phyloP scores from a whole-genome alignment of 2,329 filamentous ascomycete species.

The Diaporthe sp. region DNA sequence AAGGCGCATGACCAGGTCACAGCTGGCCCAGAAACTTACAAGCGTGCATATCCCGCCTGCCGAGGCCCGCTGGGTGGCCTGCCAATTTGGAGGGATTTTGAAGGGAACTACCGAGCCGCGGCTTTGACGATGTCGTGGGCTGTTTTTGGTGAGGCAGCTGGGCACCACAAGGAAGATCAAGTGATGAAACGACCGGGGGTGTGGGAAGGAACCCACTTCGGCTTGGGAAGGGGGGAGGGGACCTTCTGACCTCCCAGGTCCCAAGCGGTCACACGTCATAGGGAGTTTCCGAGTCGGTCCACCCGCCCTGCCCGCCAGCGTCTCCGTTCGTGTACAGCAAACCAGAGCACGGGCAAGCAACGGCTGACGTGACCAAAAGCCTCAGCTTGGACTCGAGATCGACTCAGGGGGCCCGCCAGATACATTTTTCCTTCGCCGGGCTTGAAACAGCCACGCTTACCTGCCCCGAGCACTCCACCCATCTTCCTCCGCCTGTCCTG shows the following conservation, averaged over 20 bases:
- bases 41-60: slow-evolving; percentile 25
- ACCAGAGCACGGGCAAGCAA: not conserved
- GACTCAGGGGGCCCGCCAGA: slow-evolving; percentile 13
- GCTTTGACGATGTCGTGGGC: not conserved
- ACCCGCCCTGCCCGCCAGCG: not conserved
- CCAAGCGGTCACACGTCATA: slow-evolving; percentile 11
- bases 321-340: not conserved
- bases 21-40: slow-evolving; percentile 16
- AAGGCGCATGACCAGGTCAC: slow-evolving; percentile 31
- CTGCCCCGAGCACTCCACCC: not conserved
- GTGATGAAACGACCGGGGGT: slow-evolving; percentile 24
- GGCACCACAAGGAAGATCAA: not conserved
- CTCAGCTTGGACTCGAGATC: slow-evolving; percentile 12
- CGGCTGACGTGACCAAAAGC: slow-evolving; percentile 16
- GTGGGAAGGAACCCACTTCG: slow-evolving; percentile 3
- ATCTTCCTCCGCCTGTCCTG: not conserved
- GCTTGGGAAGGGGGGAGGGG: not conserved
- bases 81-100: not conserved
- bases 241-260: slow-evolving; percentile 3
- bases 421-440: slow-evolving; percentile 18
- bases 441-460: slow-evolving; percentile 21
- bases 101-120: not conserved
- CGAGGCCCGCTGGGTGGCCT: not conserved
- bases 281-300: slow-evolving; percentile 1
- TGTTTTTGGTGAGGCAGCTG: not conserved